phyloP scores from a whole-genome alignment of 768 basidiomycete genomes.

The Phaffia tasmanica region DNA sequence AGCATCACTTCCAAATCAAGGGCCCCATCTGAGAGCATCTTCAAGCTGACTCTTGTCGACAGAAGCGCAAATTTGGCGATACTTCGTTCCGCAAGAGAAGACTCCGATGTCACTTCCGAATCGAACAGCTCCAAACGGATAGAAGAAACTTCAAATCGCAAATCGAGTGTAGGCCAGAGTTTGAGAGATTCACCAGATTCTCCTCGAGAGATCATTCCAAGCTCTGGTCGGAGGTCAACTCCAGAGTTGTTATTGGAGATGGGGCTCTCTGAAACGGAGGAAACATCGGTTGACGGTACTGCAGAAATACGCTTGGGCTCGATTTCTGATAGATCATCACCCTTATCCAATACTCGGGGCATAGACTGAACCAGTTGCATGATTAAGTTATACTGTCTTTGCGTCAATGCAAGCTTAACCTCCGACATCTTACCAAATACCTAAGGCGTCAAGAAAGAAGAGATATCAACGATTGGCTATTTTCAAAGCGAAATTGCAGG shows the following conservation, averaged over 20 bases:
- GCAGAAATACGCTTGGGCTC: slow-evolving; percentile 29
- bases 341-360: slow-evolving; percentile 50
- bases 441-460: slow-evolving; percentile 40
- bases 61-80: slow-evolving; percentile 77
- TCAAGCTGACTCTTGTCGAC: slow-evolving; percentile 64
- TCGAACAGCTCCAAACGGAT: slow-evolving; percentile 84
- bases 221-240: slow-evolving; percentile 40
- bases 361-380: slow-evolving; percentile 58
- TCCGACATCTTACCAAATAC: slow-evolving; percentile 65
- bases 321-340: slow-evolving; percentile 41
- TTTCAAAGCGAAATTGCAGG: not conserved
- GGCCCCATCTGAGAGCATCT: slow-evolving; percentile 70
- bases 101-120: slow-evolving; percentile 47
- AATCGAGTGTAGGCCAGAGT: slow-evolving; percentile 57
- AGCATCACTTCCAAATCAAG: slow-evolving; percentile 75
- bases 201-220: slow-evolving; percentile 32
- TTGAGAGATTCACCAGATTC: slow-evolving; percentile 37
- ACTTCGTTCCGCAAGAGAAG: slow-evolving; percentile 59
- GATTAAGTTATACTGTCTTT: slow-evolving; percentile 66
- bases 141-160: slow-evolving; percentile 57
- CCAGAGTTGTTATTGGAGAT: slow-evolving; percentile 15
- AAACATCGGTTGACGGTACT: slow-evolving; percentile 22
- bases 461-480: slow-evolving; percentile 25
- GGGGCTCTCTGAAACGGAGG: not conserved
- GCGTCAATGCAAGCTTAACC: slow-evolving; percentile 69